These are phyloP conservation scores for Aspergillus brasiliensis DNA, from an alignment of 2,329 filamentous ascomycete genomes.

Conservation along the genomic window DNA sequence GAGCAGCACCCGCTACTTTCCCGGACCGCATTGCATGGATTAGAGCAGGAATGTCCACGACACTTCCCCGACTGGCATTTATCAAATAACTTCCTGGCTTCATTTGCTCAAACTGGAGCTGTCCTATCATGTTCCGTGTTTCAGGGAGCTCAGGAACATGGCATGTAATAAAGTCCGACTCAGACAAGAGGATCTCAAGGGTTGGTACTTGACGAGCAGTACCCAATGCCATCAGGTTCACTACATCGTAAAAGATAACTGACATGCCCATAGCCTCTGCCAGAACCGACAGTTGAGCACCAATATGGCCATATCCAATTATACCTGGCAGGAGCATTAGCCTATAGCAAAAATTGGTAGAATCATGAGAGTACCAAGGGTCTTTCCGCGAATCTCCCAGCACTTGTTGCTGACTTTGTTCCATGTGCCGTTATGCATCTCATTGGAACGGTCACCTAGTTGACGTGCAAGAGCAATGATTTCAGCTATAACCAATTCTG, in stretches of 20 bases:
- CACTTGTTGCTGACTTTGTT: slow-evolving; percentile 97
- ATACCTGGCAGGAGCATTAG: slow-evolving; percentile 61
- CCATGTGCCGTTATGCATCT: slow-evolving; percentile 93
- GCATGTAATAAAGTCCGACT: slow-evolving; percentile 88
- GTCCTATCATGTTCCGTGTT: slow-evolving; percentile 90
- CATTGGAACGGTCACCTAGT: slow-evolving; percentile 86
- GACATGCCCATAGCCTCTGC: slow-evolving; percentile 98
- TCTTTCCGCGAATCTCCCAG: slow-evolving; percentile 99
- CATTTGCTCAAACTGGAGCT: slow-evolving; percentile 79
- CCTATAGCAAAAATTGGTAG: slow-evolving; percentile 1
- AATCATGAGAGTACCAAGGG: slow-evolving; percentile 63
- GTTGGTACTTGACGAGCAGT: slow-evolving; percentile 80
- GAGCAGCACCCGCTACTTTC: slow-evolving; percentile 88
- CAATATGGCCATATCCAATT: slow-evolving; percentile 96
- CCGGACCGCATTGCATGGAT: slow-evolving; percentile 83
- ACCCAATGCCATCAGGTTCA: slow-evolving; percentile 92
- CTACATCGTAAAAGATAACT: slow-evolving; percentile 94
- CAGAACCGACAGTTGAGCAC: slow-evolving; percentile 90
- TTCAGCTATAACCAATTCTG: slow-evolving; percentile 91
- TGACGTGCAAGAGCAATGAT: slow-evolving; percentile 91
- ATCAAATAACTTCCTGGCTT: slow-evolving; percentile 91
- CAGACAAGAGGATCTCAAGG: slow-evolving; percentile 72
- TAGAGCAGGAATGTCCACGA: slow-evolving; percentile 90
- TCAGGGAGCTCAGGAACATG: slow-evolving; percentile 94
- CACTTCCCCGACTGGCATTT: slow-evolving; percentile 90